A percentile compares a stretch with the other conserved stretches of the same genome.
phyloP scores from a whole-genome alignment of 2,329 filamentous ascomycete genomes.

The Emmonsiellopsis sp. region DNA sequence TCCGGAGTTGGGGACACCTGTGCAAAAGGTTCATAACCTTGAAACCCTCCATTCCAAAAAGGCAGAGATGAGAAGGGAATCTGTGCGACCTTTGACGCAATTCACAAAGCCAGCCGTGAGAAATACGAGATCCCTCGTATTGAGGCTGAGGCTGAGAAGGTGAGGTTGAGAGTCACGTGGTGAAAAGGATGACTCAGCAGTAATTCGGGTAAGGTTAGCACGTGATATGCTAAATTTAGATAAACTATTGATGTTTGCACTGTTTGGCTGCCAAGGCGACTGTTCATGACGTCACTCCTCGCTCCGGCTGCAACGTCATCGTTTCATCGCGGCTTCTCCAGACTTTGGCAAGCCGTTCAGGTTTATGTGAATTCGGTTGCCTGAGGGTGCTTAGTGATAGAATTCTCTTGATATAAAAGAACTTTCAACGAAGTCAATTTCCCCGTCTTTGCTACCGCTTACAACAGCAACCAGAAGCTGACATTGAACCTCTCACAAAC shows the following conservation, averaged over 20 bases:
- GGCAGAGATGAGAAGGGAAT: background rate
- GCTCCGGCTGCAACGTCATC: background rate
- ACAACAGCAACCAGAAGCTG: no score
- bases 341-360: background rate
- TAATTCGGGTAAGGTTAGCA: background rate
- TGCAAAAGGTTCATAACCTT: background rate
- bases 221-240: background rate
- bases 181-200: background rate
- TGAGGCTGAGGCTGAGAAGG: background rate
- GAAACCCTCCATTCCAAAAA: no score
- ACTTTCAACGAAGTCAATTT: no score
- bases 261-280: background rate
- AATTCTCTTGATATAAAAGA: background rate
- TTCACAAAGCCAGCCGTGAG: no score
- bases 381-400: background rate
- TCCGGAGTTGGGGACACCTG: background rate
- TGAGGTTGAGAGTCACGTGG: background rate
- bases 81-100: no score
- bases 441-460: no score
- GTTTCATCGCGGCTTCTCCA: background rate
- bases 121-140: conserved; percentile 1
- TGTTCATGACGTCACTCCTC: background rate
- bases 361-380: no score
- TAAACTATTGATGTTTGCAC: background rate
- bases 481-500: no score